These are phyloP conservation scores for Crassisporium funariophilum DNA, from an alignment of 768 basidiomycete species.

Conservation along the genomic window DNA sequence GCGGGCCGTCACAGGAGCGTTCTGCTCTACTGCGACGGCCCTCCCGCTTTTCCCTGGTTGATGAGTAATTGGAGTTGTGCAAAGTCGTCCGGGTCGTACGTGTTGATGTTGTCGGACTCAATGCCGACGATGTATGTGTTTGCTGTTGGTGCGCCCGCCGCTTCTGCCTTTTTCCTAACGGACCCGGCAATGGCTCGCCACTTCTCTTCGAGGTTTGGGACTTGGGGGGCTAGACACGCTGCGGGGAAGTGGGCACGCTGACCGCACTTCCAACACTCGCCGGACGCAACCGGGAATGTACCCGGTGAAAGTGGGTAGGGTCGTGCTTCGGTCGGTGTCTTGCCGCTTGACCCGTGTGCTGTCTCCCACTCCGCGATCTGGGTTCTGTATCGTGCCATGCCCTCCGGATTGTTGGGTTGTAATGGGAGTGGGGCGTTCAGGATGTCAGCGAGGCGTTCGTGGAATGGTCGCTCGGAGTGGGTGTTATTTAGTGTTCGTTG, in stretches of 20 bases:
- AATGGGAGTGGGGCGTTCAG: background rate
- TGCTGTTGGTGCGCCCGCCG: background rate
- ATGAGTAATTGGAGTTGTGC: background rate
- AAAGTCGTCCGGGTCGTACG: background rate
- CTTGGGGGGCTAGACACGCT: background rate
- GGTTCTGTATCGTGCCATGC: background rate
- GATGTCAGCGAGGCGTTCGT: background rate
- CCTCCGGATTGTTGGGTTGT: background rate
- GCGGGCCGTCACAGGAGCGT: slow-evolving; percentile 10
- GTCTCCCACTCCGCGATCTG: background rate
- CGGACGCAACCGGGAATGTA: background rate
- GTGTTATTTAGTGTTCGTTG: background rate
- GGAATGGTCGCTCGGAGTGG: background rate
- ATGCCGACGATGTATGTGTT: background rate
- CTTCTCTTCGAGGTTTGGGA: background rate
- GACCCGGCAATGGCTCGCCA: background rate
- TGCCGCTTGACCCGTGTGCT: background rate
- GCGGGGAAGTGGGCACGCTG: background rate
- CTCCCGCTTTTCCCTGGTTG: slow-evolving; percentile 22
- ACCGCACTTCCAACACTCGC: background rate
- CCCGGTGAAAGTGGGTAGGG: background rate
- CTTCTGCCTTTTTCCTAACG: background rate
- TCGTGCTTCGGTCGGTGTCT: background rate
- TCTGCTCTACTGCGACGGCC: slow-evolving; percentile 20
- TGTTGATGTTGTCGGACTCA: background rate